These are phyloP conservation scores for Phalaenopsis hybrid DNA, from an alignment of 116 monocot genomes.

Conservation along the genomic window DNA sequence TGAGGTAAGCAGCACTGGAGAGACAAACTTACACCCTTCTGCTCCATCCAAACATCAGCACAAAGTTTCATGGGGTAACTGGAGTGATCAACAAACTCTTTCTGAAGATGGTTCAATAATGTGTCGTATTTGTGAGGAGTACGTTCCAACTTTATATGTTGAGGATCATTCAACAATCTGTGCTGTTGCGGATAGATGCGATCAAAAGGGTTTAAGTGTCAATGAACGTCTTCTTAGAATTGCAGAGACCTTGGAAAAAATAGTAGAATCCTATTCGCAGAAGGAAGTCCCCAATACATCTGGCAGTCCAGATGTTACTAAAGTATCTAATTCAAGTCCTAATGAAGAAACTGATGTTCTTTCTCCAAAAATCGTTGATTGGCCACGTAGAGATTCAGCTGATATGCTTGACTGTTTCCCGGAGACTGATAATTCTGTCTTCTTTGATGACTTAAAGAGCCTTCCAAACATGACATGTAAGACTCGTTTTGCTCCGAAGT, in stretches of 20 bases:
- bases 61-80: constrained; percentile 82
- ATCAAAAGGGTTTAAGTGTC: constrained; percentile 86
- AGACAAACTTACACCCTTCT: constrained; percentile 39
- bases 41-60: constrained; percentile 67
- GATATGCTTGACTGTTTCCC: constrained; percentile 93
- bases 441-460: constrained; percentile 73
- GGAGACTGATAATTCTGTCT: constrained; percentile 64
- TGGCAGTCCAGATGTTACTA: constrained; percentile 73
- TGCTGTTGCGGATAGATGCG: constrained; percentile 87
- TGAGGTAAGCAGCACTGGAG: constrained; percentile 39
- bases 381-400: constrained; percentile 71
- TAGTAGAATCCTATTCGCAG: constrained; percentile 58
- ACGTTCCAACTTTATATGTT: constrained; percentile 83
- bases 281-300: constrained; percentile 48
- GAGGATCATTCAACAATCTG: constrained; percentile 89
- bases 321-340: constrained; percentile 52
- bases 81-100: constrained; percentile 74
- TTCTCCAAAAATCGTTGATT: constrained; percentile 90
- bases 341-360: constrained; percentile 69
- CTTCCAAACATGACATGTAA: constrained; percentile 81
- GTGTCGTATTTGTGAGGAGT: constrained; percentile 99
- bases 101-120: constrained; percentile 82
- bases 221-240: constrained; percentile 83
- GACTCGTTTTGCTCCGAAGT: constrained; percentile 93
- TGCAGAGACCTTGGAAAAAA: constrained; percentile 78